Evolutionary conservation across 2,329 filamentous ascomycete species (phyloP), one percentile per base, ranked within the genome.

Genomic region (Diplocarpon rosae): DNA sequence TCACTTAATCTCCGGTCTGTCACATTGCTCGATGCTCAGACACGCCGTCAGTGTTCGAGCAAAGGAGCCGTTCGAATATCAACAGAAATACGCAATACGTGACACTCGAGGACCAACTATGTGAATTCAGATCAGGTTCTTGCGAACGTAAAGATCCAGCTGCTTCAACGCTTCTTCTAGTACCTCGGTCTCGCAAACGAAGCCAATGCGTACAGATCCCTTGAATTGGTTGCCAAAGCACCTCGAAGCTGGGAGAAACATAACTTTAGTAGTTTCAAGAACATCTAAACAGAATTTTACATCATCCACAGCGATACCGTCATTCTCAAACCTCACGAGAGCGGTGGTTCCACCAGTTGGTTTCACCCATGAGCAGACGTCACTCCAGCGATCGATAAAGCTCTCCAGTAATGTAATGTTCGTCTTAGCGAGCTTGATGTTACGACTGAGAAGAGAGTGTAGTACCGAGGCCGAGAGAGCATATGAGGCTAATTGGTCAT

Each of bases 301-400:
- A 50, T 89, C 83, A 55, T 90, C 77, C 0, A 93, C 1, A 7
- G 77, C 71, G 58, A 72, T 62, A 0, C 73, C 76, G 37, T 73
- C 72, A 40, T 71, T 69, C 42, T 68, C 69, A 52, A 93, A 86
- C 55, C 74, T 77, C 45, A 93, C 65, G 56, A 93, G 85, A 0
- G 83, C 83, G 8, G 83, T 90, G 1, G 85, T 93, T 0, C 86
- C 87, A 1, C 84, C 85, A 5, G 75, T 75, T 1, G 87, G 87
- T 62, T 77, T 83, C 4, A 79, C 70, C 83, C 83, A 92, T 1
- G 73, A 72, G 55, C 78, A 82, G 6, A 75, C 70, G 50, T 73
- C 72, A 32, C 72, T 68, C 58, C 88, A 74, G 42, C 74, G 71
- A 24, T 78, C 69, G 3, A 89, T 69, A 51, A 86, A 90, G 1